Evolutionary conservation across 2,329 filamentous ascomycete species (phyloP).

Genomic region (Blastomyces parvus): DNA sequence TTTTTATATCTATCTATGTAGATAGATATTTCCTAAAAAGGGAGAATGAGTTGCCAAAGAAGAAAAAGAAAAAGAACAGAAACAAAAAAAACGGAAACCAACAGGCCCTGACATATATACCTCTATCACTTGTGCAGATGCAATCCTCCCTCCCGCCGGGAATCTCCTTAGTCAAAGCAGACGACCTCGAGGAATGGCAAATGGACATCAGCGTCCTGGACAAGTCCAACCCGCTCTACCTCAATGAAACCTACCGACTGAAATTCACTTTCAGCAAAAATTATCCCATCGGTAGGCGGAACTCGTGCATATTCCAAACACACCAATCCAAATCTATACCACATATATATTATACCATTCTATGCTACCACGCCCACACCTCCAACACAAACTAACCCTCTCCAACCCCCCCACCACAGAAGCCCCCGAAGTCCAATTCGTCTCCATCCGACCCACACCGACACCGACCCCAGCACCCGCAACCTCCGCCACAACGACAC

Average conservation of each 20-base stretch:
- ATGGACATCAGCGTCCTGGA: slow-evolving; percentile 78
- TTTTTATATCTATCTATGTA: too few relatives aligned
- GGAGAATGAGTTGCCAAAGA: not conserved
- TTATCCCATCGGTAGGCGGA: slow-evolving; percentile 75
- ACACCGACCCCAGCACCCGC: slow-evolving; percentile 36
- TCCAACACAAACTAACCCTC: not conserved
- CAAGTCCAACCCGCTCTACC: slow-evolving; percentile 82
- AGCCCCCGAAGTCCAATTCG: slow-evolving; percentile 88
- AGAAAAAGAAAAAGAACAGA: too few relatives aligned
- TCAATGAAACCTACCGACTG: slow-evolving; percentile 67
- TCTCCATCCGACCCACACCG: slow-evolving; percentile 39
- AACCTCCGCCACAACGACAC: slow-evolving; percentile 23
- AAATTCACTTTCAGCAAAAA: slow-evolving; percentile 74
- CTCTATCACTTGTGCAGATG: slow-evolving; percentile 34
- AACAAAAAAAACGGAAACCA: not conserved
- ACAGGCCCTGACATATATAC: not conserved
- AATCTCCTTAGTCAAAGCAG: slow-evolving; percentile 70
- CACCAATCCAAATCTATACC: not conserved
- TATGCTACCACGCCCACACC: not conserved
- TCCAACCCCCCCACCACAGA: slow-evolving; percentile 44
- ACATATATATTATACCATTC: not conserved
- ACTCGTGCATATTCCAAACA: slow-evolving; percentile 15
- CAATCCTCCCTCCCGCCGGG: slow-evolving; percentile 52
- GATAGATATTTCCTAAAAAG: not conserved
- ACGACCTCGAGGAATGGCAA: slow-evolving; percentile 80